Conservation (phyloP, 257 asterid species). For the Parsonsia alboflavescens region DNA sequence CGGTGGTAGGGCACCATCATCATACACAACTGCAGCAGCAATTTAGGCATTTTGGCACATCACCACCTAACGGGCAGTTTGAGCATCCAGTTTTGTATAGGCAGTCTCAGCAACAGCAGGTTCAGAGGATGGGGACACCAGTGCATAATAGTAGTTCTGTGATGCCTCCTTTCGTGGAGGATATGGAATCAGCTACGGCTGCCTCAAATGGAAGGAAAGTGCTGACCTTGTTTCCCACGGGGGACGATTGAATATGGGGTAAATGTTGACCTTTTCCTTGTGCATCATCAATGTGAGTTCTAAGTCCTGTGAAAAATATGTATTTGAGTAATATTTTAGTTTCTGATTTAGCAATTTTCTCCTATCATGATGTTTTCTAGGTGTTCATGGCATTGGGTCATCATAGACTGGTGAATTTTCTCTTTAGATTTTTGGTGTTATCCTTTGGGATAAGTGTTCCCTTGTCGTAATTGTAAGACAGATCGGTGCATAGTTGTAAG, state of each 20-base stretch:
- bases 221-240: constrained; percentile 78
- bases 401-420: constrained; percentile 16
- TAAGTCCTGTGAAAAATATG: constrained; percentile 20
- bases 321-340: constrained; percentile 24
- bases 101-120: constrained; percentile 47
- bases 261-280: constrained; percentile 15
- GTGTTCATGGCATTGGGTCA: constrained; percentile 12
- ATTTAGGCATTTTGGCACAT: constrained; percentile 37
- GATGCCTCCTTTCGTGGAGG: constrained; percentile 43
- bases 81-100: constrained; percentile 46
- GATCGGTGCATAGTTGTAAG: constrained; percentile 20
- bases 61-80: constrained; percentile 47
- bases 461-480: constrained; percentile 13
- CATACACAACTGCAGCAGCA: constrained; percentile 36
- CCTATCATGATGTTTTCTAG: constrained; percentile 25
- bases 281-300: constrained; percentile 20
- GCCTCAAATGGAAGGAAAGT: constrained; percentile 51
- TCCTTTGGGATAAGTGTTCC: constrained; percentile 16
- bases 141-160: constrained; percentile 32
- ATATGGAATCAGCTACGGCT: constrained; percentile 45
- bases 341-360: constrained; percentile 17
- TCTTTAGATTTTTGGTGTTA: constrained; percentile 6
- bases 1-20: constrained; percentile 36
- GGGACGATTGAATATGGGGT: constrained; percentile 41
- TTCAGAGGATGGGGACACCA: constrained; percentile 58